Evolutionary conservation across 139 green algal species (phyloP), one percentile per base, ranked within the genome.

Genomic region (Chlorella sp.): DNA sequence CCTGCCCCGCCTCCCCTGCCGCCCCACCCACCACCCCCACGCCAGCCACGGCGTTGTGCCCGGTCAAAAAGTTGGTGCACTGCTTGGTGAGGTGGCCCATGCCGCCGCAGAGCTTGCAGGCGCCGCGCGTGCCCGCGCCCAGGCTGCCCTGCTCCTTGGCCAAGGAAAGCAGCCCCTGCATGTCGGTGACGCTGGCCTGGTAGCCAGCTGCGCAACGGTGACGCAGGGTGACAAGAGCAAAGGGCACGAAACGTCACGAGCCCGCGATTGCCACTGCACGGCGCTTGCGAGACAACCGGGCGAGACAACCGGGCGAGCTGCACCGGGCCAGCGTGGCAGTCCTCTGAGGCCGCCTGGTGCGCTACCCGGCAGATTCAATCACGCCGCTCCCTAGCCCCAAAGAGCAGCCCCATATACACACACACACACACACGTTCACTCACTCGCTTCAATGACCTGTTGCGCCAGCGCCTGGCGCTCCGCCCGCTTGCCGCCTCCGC

Each of bases 41-140:
- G 24, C 70, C 70, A 36, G 36, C 31, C 29, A 61, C 29, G 2
- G 70, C 65, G 2, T 49, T 78, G 75, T 85, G 80, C 4, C 71
- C 71, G 14, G 84, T 81, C 62, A 90, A 63, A 14, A 82, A 73
- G 75, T 95, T 95, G 49, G 85, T 84, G 83, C 91, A 96, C 87
- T 96, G 89, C 80, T 92, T 92, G 6, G 91, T 95, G 20, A 96
- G 84, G 82, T 96, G 91, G 4, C 91, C 91, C 20, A 95, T 76
- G 64, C 93, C 84, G 30, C 91, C 60, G 74, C 91, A 96, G 17
- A 87, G 76, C 76, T 89, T 92, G 79, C 91, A 96, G 27, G 89
- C 91, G 22, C 91, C 91, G 24, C 91, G 74, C 0, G 42, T 78
- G 24, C 81, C 79, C n/a, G 23, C 29, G 4, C 67, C 67, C 22